phyloP scores from a whole-genome alignment of 176 grass and related monocot species.

The Rhipidocladum racemiflorum region DNA sequence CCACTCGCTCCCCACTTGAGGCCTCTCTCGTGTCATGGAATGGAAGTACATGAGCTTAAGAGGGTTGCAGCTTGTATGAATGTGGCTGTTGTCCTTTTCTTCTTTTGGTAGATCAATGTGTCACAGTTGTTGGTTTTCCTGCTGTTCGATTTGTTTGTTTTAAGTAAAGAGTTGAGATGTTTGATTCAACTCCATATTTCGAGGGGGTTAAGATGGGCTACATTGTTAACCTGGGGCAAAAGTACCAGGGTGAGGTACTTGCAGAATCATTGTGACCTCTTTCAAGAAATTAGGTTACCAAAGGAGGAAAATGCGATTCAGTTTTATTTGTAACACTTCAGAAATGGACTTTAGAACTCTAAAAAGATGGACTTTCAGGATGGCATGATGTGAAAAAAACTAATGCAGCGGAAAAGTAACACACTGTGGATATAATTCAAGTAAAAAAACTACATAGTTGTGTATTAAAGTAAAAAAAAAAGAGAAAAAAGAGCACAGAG shows the following conservation, averaged over 20 bases:
- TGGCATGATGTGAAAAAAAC: not conserved
- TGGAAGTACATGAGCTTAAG: not conserved
- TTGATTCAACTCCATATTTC: not conserved
- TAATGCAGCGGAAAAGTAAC: not conserved
- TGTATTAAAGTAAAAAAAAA: slow-evolving; percentile 9
- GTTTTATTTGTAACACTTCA: not conserved
- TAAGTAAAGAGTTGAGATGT: not conserved
- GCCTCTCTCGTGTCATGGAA: not conserved
- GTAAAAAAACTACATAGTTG: not conserved
- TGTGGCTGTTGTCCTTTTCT: not conserved
- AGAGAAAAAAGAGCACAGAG: not conserved
- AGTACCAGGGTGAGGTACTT: not conserved
- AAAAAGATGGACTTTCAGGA: not conserved
- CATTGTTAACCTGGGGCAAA: not conserved
- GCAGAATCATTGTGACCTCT: not conserved
- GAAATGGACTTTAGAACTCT: not conserved
- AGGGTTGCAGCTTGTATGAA: not conserved
- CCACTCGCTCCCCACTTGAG: not conserved
- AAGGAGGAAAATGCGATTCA: not conserved
- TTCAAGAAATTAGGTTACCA: not conserved
- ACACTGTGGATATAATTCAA: not conserved
- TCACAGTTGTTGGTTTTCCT: not conserved
- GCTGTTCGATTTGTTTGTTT: not conserved
- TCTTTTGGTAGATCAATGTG: not conserved
- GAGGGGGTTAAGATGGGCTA: not conserved